Evolutionary conservation across 768 basidiomycete species (phyloP).

Genomic region (Sporobolomyces phaffii): DNA sequence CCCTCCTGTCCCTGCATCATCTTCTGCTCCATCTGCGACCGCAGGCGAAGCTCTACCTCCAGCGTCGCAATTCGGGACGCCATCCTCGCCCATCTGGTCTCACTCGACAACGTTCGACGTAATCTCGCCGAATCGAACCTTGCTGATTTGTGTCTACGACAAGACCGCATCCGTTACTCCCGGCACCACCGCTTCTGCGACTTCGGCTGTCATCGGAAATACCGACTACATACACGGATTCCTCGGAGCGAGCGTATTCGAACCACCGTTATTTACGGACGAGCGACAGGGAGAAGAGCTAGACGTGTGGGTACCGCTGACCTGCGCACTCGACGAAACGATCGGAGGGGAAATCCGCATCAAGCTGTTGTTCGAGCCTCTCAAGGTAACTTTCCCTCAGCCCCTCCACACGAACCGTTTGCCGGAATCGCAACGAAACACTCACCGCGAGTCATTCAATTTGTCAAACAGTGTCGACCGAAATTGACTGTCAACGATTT

Average conservation of each 20-base stretch:
- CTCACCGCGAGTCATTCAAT: neutral
- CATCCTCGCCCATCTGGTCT: constrained; percentile 73
- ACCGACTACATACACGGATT: constrained; percentile 24
- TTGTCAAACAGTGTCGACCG: constrained; percentile 18
- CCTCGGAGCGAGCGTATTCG: constrained; percentile 29
- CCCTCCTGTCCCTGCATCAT: neutral
- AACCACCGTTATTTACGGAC: constrained; percentile 75
- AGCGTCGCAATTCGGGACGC: constrained; percentile 30
- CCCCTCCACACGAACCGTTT: too few relatives aligned
- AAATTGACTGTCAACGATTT: constrained; percentile 56
- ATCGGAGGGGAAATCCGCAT: constrained; percentile 88
- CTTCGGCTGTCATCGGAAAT: neutral
- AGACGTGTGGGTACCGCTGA: constrained; percentile 65
- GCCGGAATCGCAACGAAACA: too few relatives aligned
- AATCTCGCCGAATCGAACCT: constrained; percentile 29
- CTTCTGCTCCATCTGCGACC: too few relatives aligned
- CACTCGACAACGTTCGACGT: constrained; percentile 78
- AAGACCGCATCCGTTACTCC: constrained; percentile 60
- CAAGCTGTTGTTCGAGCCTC: constrained; percentile 83
- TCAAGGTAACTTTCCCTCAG: constrained; percentile 56
- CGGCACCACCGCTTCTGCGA: constrained; percentile 56
- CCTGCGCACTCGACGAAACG: constrained; percentile 51
- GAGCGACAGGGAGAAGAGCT: constrained; percentile 74
- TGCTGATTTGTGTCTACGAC: constrained; percentile 51
- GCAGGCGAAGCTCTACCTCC: constrained; percentile 12